These are phyloP conservation scores for Apiotrichum laibachii DNA, from an alignment of 1,284 basidiomycete species.

Conservation along the genomic window DNA sequence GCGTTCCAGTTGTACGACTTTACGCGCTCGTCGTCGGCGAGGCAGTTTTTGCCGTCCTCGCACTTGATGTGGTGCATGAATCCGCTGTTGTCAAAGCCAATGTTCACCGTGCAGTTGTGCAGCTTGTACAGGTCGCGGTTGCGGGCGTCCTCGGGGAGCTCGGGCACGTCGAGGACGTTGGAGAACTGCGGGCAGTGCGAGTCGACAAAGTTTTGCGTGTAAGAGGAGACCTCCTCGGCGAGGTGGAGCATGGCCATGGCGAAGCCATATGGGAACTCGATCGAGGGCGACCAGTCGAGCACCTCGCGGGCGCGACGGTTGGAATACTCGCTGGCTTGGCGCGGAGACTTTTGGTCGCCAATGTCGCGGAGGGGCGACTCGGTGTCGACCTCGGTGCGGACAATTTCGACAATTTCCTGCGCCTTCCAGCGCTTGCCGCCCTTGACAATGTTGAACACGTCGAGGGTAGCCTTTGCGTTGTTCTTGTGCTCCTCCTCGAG, in stretches of 20 bases:
- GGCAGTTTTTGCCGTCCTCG: conserved; percentile 38
- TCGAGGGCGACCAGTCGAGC: conserved; percentile 33
- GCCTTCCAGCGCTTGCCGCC: conserved; percentile 38
- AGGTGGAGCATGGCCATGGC: conserved; percentile 25
- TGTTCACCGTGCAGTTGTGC: conserved; percentile 44
- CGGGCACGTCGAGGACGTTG: not conserved
- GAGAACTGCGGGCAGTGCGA: conserved; percentile 26
- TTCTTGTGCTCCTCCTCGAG: conserved; percentile 5
- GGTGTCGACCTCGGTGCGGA: conserved; percentile 36
- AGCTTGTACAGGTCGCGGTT: conserved; percentile 42
- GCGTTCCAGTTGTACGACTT: conserved; percentile 43
- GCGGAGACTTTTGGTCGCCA: conserved; percentile 21
- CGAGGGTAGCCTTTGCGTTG: conserved; percentile 8
- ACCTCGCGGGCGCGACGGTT: conserved; percentile 12
- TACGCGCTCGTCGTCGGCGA: conserved; percentile 33
- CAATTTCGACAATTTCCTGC: conserved; percentile 37
- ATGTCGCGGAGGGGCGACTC: conserved; percentile 44
- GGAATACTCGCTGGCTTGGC: conserved; percentile 19
- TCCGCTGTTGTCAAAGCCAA: conserved; percentile 42
- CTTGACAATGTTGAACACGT: conserved; percentile 41
- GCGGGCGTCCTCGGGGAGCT: conserved; percentile 32
- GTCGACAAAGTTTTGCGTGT: conserved; percentile 31
- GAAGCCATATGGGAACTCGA: conserved; percentile 30
- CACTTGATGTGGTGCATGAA: conserved; percentile 48
- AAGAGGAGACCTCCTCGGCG: conserved; percentile 28